Conservation (phyloP, 2,329 filamentous ascomycete genomes). For the Cercospora berteroae region DNA sequence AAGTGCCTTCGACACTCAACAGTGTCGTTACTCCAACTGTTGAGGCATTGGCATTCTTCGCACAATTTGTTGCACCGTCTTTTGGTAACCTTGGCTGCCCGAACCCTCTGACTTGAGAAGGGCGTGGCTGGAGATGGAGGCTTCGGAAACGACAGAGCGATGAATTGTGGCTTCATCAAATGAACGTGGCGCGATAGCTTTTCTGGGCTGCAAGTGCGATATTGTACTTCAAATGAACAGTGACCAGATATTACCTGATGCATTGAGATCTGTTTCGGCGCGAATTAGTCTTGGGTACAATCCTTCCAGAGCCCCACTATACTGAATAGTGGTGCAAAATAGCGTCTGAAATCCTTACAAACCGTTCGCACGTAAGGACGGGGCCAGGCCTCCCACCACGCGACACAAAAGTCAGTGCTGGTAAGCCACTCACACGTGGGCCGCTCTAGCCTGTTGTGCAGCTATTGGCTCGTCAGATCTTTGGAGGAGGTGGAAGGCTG, state of each 20-base stretch:
- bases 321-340: not conserved
- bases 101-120: conserved; percentile 6
- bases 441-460: not conserved
- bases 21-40: conserved; percentile 40
- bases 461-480: not conserved
- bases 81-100: conserved; percentile 42
- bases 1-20: conserved; percentile 41
- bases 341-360: not conserved
- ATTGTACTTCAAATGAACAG: not conserved
- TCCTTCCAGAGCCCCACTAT: not conserved
- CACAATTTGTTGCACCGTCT: conserved; percentile 34
- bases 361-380: not conserved
- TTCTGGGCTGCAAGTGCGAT: not conserved
- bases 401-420: not conserved
- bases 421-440: not conserved
- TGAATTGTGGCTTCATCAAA: not conserved
- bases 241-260: not conserved
- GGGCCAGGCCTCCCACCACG: not conserved
- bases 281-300: not conserved
- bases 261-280: not conserved
- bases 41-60: conserved; percentile 35
- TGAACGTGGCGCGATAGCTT: not conserved
- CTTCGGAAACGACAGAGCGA: not conserved
- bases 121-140: not conserved
- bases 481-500: not conserved